These are phyloP conservation scores for Herpetomonas samuelpessoai DNA, from an alignment of 208 protist genomes.

Conservation along the genomic window DNA sequence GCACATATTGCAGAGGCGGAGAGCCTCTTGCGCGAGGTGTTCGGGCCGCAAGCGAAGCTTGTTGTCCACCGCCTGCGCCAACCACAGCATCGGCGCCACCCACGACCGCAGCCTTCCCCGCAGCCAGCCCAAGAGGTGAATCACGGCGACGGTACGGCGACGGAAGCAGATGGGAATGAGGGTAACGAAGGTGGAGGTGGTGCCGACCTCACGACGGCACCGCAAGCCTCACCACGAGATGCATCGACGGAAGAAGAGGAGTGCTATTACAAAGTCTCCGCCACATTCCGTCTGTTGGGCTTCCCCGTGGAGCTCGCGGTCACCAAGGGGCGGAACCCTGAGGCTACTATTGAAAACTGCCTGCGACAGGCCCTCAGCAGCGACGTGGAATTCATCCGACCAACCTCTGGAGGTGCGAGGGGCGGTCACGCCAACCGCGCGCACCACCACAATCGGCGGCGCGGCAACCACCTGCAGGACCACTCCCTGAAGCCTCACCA, in stretches of 20 bases:
- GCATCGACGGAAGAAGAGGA: conserved; percentile 1
- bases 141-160: not conserved
- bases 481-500: conserved; percentile 50
- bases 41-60: conserved; percentile 76
- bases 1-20: conserved; percentile 50
- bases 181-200: not conserved
- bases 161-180: conserved; percentile 1
- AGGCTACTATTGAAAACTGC: conserved; percentile 51
- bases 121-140: conserved; percentile 15
- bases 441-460: conserved; percentile 7
- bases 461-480: conserved; percentile 12
- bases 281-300: conserved; percentile 74
- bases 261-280: conserved; percentile 62
- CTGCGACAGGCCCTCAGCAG: conserved; percentile 73
- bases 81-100: conserved; percentile 8
- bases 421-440: conserved; percentile 4
- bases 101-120: not conserved
- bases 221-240: not conserved
- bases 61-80: conserved; percentile 45
- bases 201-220: not conserved
- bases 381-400: conserved; percentile 70
- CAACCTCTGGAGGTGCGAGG: conserved; percentile 1
- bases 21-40: conserved; percentile 45
- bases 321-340: conserved; percentile 32
- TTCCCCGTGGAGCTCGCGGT: conserved; percentile 83